Evolutionary conservation across 2,329 filamentous ascomycete genomes (phyloP), one percentile per base, ranked within the genome.

Genomic region (Apiospora malaysiana): DNA sequence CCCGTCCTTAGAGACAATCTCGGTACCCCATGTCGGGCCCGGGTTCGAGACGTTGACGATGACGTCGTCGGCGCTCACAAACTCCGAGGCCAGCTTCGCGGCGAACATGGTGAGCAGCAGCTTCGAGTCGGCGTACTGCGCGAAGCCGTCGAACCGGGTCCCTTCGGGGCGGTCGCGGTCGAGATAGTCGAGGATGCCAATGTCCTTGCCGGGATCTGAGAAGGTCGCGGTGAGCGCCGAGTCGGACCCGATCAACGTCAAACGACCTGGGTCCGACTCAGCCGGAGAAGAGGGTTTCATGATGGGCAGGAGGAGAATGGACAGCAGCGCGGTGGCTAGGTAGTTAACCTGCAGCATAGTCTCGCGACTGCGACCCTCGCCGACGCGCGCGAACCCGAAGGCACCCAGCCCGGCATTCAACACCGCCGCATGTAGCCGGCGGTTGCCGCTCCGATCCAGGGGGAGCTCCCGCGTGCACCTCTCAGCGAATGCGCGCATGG

Each of bases 281-380:
- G 49, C 71, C 4, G 37, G 0, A 71, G 40, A 0, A 72, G 65
- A 43, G 1, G 51, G 81, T 21, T 68, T 51, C 25, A 68, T 27
- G 32, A 83, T 82, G 0, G 85, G 86, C 1, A 88, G 74, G 5
- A 88, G 70, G 0, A 87, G 77, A 0, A 87, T 75, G 0, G 81
- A 82, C 1, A 89, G 78, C 1, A 89, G 75, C 8, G 85, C 81
- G 0, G 85, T 88, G 46, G 80, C 83, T 70, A 89, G 80, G 16
- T 87, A 85, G 71, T 89, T 89, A 49, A 85, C 82, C 0, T 85
- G 86, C 49, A 89, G 75, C 7, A 78, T 82, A 18, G 77, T 77
- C 73, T 89, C 87, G 0, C 80, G 77, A 5, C 23, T 23, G 0
- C 81, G 83, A 0, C 76, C 47, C 3, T 70, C 18, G 21, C 66